These are phyloP conservation scores for Paraleonurus japonicus DNA, from an alignment of 257 asterid genomes.

Conservation along the genomic window DNA sequence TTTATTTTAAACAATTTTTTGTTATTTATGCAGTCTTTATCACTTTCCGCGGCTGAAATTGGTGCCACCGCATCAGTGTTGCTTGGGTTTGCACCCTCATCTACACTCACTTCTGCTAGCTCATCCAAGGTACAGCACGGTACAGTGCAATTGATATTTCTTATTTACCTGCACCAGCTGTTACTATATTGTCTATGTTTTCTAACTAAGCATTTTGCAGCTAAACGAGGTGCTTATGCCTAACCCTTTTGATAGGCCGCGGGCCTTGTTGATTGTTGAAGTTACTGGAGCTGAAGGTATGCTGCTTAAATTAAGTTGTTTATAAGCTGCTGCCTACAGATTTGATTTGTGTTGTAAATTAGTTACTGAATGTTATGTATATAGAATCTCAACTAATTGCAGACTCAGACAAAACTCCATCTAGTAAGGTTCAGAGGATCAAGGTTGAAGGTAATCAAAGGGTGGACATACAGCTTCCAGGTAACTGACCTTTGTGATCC, in stretches of 20 bases:
- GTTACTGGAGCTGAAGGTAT: slow-evolving; percentile 77
- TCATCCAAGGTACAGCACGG: slow-evolving; percentile 71
- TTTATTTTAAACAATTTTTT: not conserved
- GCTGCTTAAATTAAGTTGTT: slow-evolving; percentile 15
- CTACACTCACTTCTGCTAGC: slow-evolving; percentile 64
- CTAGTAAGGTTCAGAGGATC: slow-evolving; percentile 47
- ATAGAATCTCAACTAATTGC: slow-evolving; percentile 45
- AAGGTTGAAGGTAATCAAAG: slow-evolving; percentile 51
- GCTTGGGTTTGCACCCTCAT: slow-evolving; percentile 82
- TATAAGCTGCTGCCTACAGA: slow-evolving; percentile 6
- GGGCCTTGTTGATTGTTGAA: slow-evolving; percentile 71
- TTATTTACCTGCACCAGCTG: not conserved
- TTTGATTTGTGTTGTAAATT: slow-evolving; percentile 6
- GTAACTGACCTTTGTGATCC: slow-evolving; percentile 40
- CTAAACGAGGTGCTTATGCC: slow-evolving; percentile 84
- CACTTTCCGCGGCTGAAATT: slow-evolving; percentile 63
- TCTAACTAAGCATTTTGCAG: slow-evolving; percentile 42
- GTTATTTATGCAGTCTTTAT: slow-evolving; percentile 52
- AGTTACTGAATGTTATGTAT: slow-evolving; percentile 23
- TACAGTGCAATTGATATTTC: not conserved
- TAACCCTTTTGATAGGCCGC: slow-evolving; percentile 90
- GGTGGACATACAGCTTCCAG: slow-evolving; percentile 70
- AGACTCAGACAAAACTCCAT: slow-evolving; percentile 32
- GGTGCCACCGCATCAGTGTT: slow-evolving; percentile 82
- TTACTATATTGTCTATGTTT: slow-evolving; percentile 5